These are phyloP conservation scores for Candida pseudoviswanathii DNA, from an alignment of 1,139 yeast genomes.

Conservation along the genomic window DNA sequence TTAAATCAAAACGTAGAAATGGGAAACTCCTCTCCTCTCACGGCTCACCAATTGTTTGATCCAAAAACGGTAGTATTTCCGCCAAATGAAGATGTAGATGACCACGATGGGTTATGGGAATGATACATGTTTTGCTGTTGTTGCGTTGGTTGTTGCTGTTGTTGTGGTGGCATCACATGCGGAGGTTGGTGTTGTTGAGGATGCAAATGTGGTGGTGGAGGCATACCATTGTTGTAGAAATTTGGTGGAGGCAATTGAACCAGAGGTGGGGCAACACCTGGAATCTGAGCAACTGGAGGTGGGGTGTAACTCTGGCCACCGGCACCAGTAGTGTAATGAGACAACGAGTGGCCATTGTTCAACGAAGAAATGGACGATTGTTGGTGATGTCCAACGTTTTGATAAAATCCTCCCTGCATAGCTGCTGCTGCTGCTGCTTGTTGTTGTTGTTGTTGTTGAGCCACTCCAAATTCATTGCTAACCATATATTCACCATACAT, in stretches of 20 bases:
- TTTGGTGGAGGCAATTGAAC: slow-evolving; percentile 4
- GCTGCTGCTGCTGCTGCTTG: slow-evolving; percentile 6
- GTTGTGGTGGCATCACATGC: slow-evolving; percentile 3
- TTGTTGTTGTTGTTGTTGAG: slow-evolving; percentile 9
- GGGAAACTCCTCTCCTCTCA: neutral
- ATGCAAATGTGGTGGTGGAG: slow-evolving; percentile 7
- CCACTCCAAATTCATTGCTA: slow-evolving; percentile 5
- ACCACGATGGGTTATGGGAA: slow-evolving; percentile 15
- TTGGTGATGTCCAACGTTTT: slow-evolving; percentile 9
- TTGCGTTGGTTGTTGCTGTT: slow-evolving; percentile 5
- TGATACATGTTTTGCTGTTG: slow-evolving; percentile 7
- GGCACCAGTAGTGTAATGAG: slow-evolving; percentile 12
- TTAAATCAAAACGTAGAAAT: neutral
- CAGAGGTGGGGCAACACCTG: neutral
- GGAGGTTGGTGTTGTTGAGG: slow-evolving; percentile 6
- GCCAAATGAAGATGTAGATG: slow-evolving; percentile 13
- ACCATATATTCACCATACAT: slow-evolving; percentile 7
- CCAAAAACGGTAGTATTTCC: slow-evolving; percentile 10
- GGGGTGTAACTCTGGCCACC: slow-evolving; percentile 9
- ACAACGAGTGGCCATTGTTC: slow-evolving; percentile 5
- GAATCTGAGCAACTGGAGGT: slow-evolving; percentile 8
- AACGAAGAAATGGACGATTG: slow-evolving; percentile 12
- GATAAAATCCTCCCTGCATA: slow-evolving; percentile 1
- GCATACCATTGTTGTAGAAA: slow-evolving; percentile 6
- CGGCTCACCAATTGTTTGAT: slow-evolving; percentile 12